A percentile compares a stretch with the other conserved stretches of the same genome.
phyloP scores from a whole-genome alignment of 352 stramenopile species.

The Pythium brachiatum region DNA sequence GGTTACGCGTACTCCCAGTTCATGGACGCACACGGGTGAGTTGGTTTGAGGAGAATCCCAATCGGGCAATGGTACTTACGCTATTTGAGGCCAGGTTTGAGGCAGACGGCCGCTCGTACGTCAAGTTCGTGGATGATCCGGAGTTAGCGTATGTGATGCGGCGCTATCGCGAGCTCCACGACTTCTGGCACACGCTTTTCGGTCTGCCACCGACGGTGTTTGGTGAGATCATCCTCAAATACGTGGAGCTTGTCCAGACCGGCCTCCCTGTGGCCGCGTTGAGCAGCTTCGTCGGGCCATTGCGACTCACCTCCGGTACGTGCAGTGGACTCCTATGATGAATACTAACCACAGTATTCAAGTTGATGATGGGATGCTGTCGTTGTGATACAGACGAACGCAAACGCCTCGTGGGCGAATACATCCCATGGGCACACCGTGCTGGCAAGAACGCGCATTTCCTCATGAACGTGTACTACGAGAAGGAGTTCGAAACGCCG shows the following conservation, averaged over 20 bases:
- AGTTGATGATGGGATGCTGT: neutral
- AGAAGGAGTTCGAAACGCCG: slow-evolving; percentile 92
- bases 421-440: slow-evolving; percentile 93
- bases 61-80: neutral
- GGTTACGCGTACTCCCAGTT: slow-evolving; percentile 90
- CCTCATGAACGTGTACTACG: slow-evolving; percentile 95
- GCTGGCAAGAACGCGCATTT: slow-evolving; percentile 64
- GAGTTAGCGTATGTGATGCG: slow-evolving; percentile 97
- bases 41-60: too few species aligned
- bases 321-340: neutral
- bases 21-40: slow-evolving; percentile 83
- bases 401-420: slow-evolving; percentile 73
- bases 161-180: slow-evolving; percentile 92
- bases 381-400: slow-evolving; percentile 44
- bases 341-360: neutral
- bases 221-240: slow-evolving; percentile 97
- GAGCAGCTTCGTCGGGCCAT: slow-evolving; percentile 86
- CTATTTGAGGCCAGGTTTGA: slow-evolving; percentile 63
- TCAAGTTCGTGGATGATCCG: slow-evolving; percentile 90
- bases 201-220: slow-evolving; percentile 93
- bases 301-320: slow-evolving; percentile 67
- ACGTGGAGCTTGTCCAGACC: slow-evolving; percentile 96
- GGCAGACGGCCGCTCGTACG: slow-evolving; percentile 78
- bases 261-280: slow-evolving; percentile 93
- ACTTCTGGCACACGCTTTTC: slow-evolving; percentile 97